These are phyloP conservation scores for Mucor racemosus DNA, from an alignment of 371 early-diverging fungal species.

Conservation along the genomic window DNA sequence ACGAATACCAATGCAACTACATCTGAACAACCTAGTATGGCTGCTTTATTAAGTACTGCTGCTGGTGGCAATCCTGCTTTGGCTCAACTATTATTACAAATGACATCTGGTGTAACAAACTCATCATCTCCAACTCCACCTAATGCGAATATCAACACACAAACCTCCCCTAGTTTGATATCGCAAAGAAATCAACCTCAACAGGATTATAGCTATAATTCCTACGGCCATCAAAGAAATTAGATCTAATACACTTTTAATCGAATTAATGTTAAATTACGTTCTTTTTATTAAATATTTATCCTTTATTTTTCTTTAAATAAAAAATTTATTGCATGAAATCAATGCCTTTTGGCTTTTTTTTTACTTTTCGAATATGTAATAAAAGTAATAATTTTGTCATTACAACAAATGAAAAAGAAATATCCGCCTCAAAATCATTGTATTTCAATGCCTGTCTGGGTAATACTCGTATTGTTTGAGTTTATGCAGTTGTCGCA, in stretches of 20 bases:
- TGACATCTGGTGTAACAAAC: conserved; percentile 10
- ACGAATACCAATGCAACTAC: not conserved
- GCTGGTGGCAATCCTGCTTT: conserved; percentile 29
- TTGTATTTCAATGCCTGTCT: too few relatives aligned
- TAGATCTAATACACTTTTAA: not conserved
- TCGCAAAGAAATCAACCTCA: conserved; percentile 1
- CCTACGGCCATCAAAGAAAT: not conserved
- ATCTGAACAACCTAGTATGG: conserved; percentile 24
- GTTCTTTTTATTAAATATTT: not conserved
- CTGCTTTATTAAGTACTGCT: conserved; percentile 31
- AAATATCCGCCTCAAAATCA: too few relatives aligned
- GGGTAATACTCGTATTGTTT: too few relatives aligned
- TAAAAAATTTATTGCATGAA: not conserved
- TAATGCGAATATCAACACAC: not conserved
- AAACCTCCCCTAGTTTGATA: not conserved
- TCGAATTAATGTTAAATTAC: not conserved
- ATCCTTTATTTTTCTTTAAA: not conserved
- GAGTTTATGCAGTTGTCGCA: too few relatives aligned
- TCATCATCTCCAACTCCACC: not conserved
- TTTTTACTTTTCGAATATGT: too few relatives aligned
- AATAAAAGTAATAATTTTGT: too few relatives aligned
- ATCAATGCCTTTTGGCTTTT: not conserved
- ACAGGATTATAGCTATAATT: not conserved
- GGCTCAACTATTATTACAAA: conserved; percentile 20
- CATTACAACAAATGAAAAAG: too few relatives aligned